Percentiles rank a stretch among this genome's conserved stretches.
phyloP scores from a whole-genome alignment of 179 eudicot genomes.

The Pouteria campechiana region DNA sequence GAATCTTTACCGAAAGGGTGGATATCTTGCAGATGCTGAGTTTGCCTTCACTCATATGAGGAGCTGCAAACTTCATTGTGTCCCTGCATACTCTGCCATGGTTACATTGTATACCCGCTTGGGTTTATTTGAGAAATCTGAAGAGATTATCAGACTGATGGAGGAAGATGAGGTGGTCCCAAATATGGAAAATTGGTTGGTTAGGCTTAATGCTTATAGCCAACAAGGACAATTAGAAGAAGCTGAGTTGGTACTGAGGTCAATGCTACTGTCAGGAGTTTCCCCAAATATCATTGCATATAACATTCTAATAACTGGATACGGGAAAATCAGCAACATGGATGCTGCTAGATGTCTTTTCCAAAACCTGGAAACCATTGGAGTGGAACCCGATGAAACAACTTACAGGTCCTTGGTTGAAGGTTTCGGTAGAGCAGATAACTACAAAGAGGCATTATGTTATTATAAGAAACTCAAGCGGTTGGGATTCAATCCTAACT shows the following conservation, averaged over 20 bases:
- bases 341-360: slow-evolving; percentile 43
- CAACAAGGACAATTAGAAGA: slow-evolving; percentile 75
- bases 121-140: slow-evolving; percentile 62
- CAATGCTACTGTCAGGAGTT: slow-evolving; percentile 57
- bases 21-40: slow-evolving; percentile 70
- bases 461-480: slow-evolving; percentile 50
- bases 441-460: slow-evolving; percentile 42
- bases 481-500: slow-evolving; percentile 59
- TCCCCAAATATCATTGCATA: slow-evolving; percentile 67
- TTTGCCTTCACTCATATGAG: slow-evolving; percentile 66
- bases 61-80: slow-evolving; percentile 36
- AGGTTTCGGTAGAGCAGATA: slow-evolving; percentile 80
- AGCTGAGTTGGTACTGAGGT: slow-evolving; percentile 45
- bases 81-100: slow-evolving; percentile 87
- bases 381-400: slow-evolving; percentile 73
- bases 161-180: slow-evolving; percentile 39
- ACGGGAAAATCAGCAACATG: slow-evolving; percentile 66
- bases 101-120: slow-evolving; percentile 79
- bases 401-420: slow-evolving; percentile 93
- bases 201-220: slow-evolving; percentile 74
- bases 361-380: slow-evolving; percentile 27
- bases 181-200: slow-evolving; percentile 83
- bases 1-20: slow-evolving; percentile 70
- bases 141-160: slow-evolving; percentile 44
- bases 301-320: slow-evolving; percentile 78